Evolutionary conservation across 805 yeast genomes (phyloP).

Genomic region (Candida schatavii): DNA sequence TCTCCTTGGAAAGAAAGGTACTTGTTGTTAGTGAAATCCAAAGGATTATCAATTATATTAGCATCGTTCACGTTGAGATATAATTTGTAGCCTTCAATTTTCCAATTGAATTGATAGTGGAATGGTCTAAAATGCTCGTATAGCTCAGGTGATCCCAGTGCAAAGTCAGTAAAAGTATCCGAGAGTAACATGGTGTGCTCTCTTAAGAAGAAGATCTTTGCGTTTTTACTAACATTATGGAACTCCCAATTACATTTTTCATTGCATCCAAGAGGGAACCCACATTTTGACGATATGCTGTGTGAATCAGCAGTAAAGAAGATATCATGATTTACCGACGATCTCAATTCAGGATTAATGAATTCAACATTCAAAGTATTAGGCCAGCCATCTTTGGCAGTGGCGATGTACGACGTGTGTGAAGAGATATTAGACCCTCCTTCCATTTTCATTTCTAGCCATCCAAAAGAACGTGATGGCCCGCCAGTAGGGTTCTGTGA

Average conservation of each 20-base stretch:
- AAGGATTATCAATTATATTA: conserved; percentile 85
- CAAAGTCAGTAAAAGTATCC: conserved; percentile 75
- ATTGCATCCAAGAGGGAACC: conserved; percentile 82
- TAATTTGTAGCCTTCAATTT: conserved; percentile 51
- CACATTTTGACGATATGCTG: conserved; percentile 51
- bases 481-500: conserved; percentile 8
- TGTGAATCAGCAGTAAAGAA: conserved; percentile 63
- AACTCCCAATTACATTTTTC: conserved; percentile 71
- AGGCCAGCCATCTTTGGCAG: conserved; percentile 50
- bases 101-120: conserved; percentile 60
- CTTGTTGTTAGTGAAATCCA: conserved; percentile 78
- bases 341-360: conserved; percentile 57
- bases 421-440: conserved; percentile 49
- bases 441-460: conserved; percentile 75
- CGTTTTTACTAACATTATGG: conserved; percentile 47
- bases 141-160: conserved; percentile 64
- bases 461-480: conserved; percentile 71
- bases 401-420: conserved; percentile 52
- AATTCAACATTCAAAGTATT: conserved; percentile 48
- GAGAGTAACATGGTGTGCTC: conserved; percentile 77
- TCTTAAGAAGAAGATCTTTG: conserved; percentile 64
- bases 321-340: conserved; percentile 88
- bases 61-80: conserved; percentile 80
- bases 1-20: conserved; percentile 74
- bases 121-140: conserved; percentile 80